phyloP scores from a whole-genome alignment of 2,329 filamentous ascomycete genomes.

The Trichocomaceae sp. region DNA sequence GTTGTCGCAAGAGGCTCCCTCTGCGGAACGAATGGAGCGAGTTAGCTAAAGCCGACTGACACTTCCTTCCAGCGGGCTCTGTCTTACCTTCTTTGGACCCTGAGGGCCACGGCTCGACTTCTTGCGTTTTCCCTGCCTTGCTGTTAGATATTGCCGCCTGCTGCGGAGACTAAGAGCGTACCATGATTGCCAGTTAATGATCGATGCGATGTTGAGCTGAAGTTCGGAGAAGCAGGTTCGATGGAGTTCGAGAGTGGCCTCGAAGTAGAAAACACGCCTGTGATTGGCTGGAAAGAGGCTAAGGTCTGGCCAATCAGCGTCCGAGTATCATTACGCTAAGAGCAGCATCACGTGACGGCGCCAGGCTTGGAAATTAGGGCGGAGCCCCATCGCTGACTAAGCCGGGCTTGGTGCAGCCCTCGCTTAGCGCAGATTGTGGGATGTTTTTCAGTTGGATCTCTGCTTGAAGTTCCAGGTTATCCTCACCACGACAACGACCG shows the following conservation, averaged over 20 bases:
- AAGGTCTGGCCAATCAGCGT: not conserved
- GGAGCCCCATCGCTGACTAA: slow-evolving; percentile 19
- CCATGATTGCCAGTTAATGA: not conserved
- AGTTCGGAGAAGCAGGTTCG: not conserved
- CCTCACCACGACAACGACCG: slow-evolving; percentile 4
- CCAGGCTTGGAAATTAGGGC: slow-evolving; percentile 27
- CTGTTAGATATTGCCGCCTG: not conserved
- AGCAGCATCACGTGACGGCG: not conserved
- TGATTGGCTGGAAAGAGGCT: not conserved
- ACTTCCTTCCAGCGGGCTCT: not conserved
- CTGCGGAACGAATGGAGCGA: slow-evolving; percentile 22
- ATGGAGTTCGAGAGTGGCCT: not conserved
- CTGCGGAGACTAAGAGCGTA: not conserved
- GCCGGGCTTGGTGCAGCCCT: slow-evolving; percentile 21
- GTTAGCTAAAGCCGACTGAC: slow-evolving; percentile 3
- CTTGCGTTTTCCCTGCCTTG: slow-evolving; percentile 77
- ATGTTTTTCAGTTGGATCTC: slow-evolving; percentile 34
- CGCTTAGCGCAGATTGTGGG: slow-evolving; percentile 43
- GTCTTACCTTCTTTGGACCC: slow-evolving; percentile 70
- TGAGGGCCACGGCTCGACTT: slow-evolving; percentile 72
- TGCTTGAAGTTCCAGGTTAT: not conserved
- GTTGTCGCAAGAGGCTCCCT: slow-evolving; percentile 53
- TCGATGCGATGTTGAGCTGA: not conserved
- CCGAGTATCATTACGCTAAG: not conserved
- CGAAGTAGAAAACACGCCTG: not conserved